Base-by-base conservation (phyloP, 1,284 basidiomycete genomes). In the Austroboletus novae-zelandiae region DNA sequence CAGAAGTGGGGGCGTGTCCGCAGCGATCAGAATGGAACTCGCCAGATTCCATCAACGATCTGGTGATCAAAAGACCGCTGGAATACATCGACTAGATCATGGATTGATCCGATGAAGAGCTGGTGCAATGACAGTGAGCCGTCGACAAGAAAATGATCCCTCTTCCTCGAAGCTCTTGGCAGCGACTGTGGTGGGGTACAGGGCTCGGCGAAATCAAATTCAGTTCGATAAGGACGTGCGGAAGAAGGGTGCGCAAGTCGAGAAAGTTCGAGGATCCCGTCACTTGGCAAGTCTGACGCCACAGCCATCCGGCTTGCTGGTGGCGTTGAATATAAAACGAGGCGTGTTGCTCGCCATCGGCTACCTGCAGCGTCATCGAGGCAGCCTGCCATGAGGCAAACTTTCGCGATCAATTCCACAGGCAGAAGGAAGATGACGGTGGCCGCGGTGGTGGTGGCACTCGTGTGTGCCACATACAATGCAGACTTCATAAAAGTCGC, bases 61-160 rank as follows among this genome's bases (percentile, higher is more conserved):
- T 83, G 29, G 80, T 84, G 57, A 85, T 73, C 34, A 79, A 78
- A 45, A 78, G 70, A 55, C 78, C 71, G 35, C 23, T 25, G 15
- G 29, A 71, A 25, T 72, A 68, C 23, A 74, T 79, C 34, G 75
- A 61, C 61, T 81, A 84, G 74, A 86, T 85, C 39, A 40, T 40
- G 69, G 83, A 71, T 88, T 87, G 74, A 25, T 89, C 86, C 37
- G 71, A 72, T 40, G 13, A 40, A 80, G 82, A 15, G 84, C 86
- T 47, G 79, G 63, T 11, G 82, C 84, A 5, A 79, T 63, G 47
- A 81, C 78, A 5, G 80, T 62, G 47, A 80, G 77, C 65, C 83
- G 81, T 50, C 80, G 77, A 59, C 71, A 20, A 69, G 64, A 11
- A 74, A 74, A 23, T 67, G 66, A 57, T 70, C 81, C 55, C 37